Conservation (phyloP, 495 filamentous ascomycete genomes). For the Cercophora scortea region DNA sequence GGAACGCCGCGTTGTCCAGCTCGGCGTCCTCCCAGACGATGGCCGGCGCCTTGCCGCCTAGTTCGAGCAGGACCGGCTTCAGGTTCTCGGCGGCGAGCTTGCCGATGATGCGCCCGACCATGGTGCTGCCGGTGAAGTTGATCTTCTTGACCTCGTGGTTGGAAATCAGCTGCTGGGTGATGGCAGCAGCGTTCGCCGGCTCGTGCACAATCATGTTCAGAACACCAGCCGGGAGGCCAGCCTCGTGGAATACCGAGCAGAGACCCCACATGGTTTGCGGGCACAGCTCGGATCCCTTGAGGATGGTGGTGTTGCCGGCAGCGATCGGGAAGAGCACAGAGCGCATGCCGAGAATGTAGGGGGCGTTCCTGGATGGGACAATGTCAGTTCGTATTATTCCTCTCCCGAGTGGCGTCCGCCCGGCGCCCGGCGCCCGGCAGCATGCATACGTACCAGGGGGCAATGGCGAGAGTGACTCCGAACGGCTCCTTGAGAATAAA, state of each 20-base stretch:
- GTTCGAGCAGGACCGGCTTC: constrained; percentile 62
- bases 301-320: constrained; percentile 57
- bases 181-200: constrained; percentile 41
- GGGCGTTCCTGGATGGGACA: constrained; percentile 55
- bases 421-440: too few relatives aligned
- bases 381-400: not conserved
- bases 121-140: constrained; percentile 60
- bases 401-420: not conserved
- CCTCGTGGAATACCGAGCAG: constrained; percentile 60
- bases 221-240: constrained; percentile 57
- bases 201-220: constrained; percentile 51
- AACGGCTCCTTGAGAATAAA: constrained; percentile 75
- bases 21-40: constrained; percentile 62
- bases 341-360: constrained; percentile 61
- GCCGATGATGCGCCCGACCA: constrained; percentile 51
- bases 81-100: constrained; percentile 51
- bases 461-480: constrained; percentile 74
- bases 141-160: constrained; percentile 51
- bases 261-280: constrained; percentile 71
- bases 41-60: constrained; percentile 60
- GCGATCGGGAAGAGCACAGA: constrained; percentile 70
- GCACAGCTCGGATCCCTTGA: constrained; percentile 60
- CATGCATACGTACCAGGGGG: constrained; percentile 63
- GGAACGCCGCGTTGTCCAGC: constrained; percentile 46
- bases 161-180: constrained; percentile 51